Conservation (phyloP, 2,329 filamentous ascomycete species). For the Malbranchea cinnamomea region DNA sequence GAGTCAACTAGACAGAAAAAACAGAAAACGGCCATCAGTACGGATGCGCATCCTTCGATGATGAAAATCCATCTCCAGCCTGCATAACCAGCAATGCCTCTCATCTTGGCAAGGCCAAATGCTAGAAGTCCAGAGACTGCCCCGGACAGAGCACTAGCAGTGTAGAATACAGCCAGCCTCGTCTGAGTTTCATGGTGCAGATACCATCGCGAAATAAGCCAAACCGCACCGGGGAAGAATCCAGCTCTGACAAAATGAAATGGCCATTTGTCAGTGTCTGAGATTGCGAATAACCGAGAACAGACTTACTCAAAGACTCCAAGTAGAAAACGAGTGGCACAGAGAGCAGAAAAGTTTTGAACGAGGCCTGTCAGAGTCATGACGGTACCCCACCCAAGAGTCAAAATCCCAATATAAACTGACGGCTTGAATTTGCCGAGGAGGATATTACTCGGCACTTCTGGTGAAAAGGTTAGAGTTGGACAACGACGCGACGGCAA, state of each 20-base stretch:
- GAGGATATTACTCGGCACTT: constrained; percentile 35
- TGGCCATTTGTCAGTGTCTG: constrained; percentile 34
- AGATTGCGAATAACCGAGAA: constrained; percentile 36
- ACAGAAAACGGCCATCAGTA: constrained; percentile 41
- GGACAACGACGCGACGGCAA: too few species aligned
- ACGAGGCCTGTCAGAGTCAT: constrained; percentile 34
- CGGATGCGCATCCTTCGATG: constrained; percentile 43
- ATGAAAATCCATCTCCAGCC: constrained; percentile 38
- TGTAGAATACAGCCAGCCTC: constrained; percentile 41
- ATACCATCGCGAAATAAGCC: constrained; percentile 15
- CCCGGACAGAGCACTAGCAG: constrained; percentile 39
- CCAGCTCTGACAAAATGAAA: constrained; percentile 43
- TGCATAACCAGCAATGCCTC: constrained; percentile 19
- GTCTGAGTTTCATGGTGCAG: constrained; percentile 35
- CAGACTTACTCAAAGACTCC: constrained; percentile 39
- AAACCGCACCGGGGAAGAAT: constrained; percentile 29
- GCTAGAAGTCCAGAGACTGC: constrained; percentile 42
- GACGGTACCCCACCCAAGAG: constrained; percentile 32
- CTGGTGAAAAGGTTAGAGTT: too few species aligned
- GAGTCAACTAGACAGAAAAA: constrained; percentile 21
- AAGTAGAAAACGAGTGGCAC: constrained; percentile 33
- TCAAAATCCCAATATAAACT: constrained; percentile 16
- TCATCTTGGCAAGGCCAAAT: constrained; percentile 31
- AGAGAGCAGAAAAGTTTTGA: constrained; percentile 29
- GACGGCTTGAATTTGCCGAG: constrained; percentile 34